Evolutionary conservation across 73 alveolate genomes (phyloP).

Genomic region (Tetrahymena malaccensis): DNA sequence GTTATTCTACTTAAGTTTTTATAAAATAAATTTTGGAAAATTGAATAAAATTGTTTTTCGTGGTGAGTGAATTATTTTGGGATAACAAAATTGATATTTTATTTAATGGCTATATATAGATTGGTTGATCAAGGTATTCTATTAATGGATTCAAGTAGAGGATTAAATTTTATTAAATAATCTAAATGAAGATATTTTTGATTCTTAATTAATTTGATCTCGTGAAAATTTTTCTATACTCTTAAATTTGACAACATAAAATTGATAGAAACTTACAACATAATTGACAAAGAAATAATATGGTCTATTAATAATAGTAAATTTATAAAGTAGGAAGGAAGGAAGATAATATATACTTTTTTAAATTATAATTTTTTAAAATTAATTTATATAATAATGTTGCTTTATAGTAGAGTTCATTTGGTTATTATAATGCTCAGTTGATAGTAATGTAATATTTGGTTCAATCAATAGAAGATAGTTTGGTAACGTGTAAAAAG

Average conservation of each 20-base stretch:
- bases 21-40: too few relatives aligned
- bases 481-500: background rate
- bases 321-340: background rate
- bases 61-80: too few relatives aligned
- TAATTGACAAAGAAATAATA: background rate
- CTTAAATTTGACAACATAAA: background rate
- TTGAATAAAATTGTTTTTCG: too few relatives aligned
- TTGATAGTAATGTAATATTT: background rate
- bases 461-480: too few relatives aligned
- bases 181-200: background rate
- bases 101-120: background rate
- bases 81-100: too few relatives aligned
- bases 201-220: background rate
- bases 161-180: background rate
- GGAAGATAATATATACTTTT: too few relatives aligned
- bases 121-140: background rate
- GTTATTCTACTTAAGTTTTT: too few relatives aligned
- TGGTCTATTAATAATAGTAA: background rate
- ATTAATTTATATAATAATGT: too few relatives aligned
- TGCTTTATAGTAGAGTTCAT: background rate
- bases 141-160: background rate
- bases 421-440: background rate
- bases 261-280: background rate
- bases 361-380: too few relatives aligned
- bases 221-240: too few relatives aligned